These are phyloP conservation scores for Cladophialophora psammophila DNA, from an alignment of 2,329 filamentous ascomycete species.

Conservation along the genomic window DNA sequence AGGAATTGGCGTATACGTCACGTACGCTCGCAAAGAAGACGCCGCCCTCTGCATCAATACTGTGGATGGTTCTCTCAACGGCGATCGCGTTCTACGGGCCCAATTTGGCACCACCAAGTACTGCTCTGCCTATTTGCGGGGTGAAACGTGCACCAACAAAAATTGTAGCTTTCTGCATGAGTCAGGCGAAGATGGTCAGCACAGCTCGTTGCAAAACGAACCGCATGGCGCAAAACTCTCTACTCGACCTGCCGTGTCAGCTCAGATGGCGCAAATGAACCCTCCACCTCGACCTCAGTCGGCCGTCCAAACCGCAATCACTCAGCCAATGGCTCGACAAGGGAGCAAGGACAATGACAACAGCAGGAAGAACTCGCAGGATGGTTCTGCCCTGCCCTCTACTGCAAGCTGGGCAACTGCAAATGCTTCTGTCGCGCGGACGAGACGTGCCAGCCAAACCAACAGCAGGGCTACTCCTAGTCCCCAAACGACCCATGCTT, in stretches of 20 bases:
- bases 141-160: slow-evolving; percentile 92
- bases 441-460: slow-evolving; percentile 74
- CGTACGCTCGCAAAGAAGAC: slow-evolving; percentile 90
- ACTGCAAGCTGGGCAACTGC: slow-evolving; percentile 90
- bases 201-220: slow-evolving; percentile 41
- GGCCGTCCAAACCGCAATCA: slow-evolving; percentile 52
- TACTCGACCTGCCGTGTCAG: slow-evolving; percentile 54
- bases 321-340: slow-evolving; percentile 72
- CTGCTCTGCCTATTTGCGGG: slow-evolving; percentile 93
- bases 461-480: slow-evolving; percentile 84
- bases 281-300: slow-evolving; percentile 45
- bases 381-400: slow-evolving; percentile 88
- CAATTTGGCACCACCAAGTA: slow-evolving; percentile 95
- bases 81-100: slow-evolving; percentile 78
- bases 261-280: slow-evolving; percentile 40
- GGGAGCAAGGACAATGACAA: slow-evolving; percentile 74
- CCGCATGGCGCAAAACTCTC: slow-evolving; percentile 31
- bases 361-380: slow-evolving; percentile 67
- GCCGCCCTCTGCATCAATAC: slow-evolving; percentile 88
- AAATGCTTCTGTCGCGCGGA: slow-evolving; percentile 68
- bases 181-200: slow-evolving; percentile 81
- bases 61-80: slow-evolving; percentile 91
- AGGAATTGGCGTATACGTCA: slow-evolving; percentile 97
- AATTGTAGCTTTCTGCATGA: slow-evolving; percentile 99
- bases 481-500: slow-evolving; percentile 67